A percentile compares a stretch with the other conserved stretches of the same genome.
Conservation (phyloP, 768 basidiomycete genomes). For the Kwoniella sp. region DNA sequence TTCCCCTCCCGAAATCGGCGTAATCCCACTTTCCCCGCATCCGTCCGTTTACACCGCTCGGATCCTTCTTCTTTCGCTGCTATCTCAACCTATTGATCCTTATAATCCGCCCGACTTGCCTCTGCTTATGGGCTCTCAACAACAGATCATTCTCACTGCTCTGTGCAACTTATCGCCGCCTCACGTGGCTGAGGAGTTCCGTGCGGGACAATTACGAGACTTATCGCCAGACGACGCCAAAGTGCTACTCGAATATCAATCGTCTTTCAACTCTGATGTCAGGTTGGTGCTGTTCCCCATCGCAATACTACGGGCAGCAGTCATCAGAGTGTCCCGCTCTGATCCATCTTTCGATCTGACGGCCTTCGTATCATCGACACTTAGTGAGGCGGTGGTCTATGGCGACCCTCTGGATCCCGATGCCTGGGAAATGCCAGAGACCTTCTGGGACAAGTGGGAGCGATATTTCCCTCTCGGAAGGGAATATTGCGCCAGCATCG, state of each 20-base stretch:
- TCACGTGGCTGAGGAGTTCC: constrained; percentile 14
- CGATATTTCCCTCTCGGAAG: constrained; percentile 31
- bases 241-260: constrained; percentile 25
- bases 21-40: constrained; percentile 10
- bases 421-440: constrained; percentile 36
- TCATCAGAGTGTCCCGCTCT: constrained; percentile 14
- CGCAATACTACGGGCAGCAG: constrained; percentile 27
- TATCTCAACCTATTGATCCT: constrained; percentile 14
- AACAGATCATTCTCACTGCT: constrained; percentile 30
- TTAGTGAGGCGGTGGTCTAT: constrained; percentile 21
- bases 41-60: constrained; percentile 30
- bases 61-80: constrained; percentile 20
- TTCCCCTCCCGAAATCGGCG: constrained; percentile 8
- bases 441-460: constrained; percentile 38
- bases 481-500: constrained; percentile 22
- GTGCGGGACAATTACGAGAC: constrained; percentile 12
- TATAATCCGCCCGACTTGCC: constrained; percentile 24
- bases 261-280: constrained; percentile 13
- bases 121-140: constrained; percentile 17
- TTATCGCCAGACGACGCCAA: constrained; percentile 26
- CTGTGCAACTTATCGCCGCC: constrained; percentile 27
- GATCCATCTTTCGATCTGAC: constrained; percentile 24
- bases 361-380: constrained; percentile 21
- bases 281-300: constrained; percentile 36
- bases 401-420: constrained; percentile 36